phyloP scores from a whole-genome alignment of 1,284 basidiomycete species.

The Fomitopsis betulina region DNA sequence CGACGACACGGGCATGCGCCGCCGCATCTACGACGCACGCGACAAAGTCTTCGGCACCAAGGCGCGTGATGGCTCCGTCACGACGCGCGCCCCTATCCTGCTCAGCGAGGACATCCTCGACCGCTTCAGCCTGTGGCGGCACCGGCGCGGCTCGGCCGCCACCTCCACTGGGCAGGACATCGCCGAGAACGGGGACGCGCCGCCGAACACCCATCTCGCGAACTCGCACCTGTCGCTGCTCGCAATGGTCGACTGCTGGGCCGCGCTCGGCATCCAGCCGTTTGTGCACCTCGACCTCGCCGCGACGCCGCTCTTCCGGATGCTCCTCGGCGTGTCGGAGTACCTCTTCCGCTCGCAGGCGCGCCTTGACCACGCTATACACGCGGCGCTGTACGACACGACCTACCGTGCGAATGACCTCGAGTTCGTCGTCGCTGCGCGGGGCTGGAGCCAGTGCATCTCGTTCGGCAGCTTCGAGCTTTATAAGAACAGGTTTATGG shows the following conservation, averaged over 20 bases:
- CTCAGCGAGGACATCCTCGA: constrained; percentile 87
- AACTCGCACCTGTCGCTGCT: constrained; percentile 97
- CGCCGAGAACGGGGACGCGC: constrained; percentile 3
- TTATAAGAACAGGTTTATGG: constrained; percentile 79
- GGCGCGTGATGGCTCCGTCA: constrained; percentile 21
- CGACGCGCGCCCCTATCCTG: constrained; percentile 64
- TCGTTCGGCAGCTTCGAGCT: constrained; percentile 90
- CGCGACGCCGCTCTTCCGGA: constrained; percentile 92
- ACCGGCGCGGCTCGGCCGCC: constrained; percentile 9
- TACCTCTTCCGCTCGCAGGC: constrained; percentile 79
- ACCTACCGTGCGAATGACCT: constrained; percentile 87
- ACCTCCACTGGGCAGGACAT: background rate
- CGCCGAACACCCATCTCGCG: constrained; percentile 12
- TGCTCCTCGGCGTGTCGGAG: constrained; percentile 98
- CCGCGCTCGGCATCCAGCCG: constrained; percentile 81
- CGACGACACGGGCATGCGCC: constrained; percentile 59
- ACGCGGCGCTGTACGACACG: constrained; percentile 77
- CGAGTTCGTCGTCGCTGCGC: constrained; percentile 91
- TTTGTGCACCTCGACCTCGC: constrained; percentile 92
- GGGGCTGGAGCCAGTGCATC: constrained; percentile 97
- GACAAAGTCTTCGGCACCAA: constrained; percentile 72
- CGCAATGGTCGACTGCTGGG: constrained; percentile 99
- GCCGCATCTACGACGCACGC: constrained; percentile 75
- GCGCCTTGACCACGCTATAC: constrained; percentile 67
- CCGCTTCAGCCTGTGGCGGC: constrained; percentile 77